A percentile compares a stretch with the other conserved stretches of the same genome.
Evolutionary conservation across 495 filamentous ascomycete genomes (phyloP).

Genomic region (Neurospora tetraspora): DNA sequence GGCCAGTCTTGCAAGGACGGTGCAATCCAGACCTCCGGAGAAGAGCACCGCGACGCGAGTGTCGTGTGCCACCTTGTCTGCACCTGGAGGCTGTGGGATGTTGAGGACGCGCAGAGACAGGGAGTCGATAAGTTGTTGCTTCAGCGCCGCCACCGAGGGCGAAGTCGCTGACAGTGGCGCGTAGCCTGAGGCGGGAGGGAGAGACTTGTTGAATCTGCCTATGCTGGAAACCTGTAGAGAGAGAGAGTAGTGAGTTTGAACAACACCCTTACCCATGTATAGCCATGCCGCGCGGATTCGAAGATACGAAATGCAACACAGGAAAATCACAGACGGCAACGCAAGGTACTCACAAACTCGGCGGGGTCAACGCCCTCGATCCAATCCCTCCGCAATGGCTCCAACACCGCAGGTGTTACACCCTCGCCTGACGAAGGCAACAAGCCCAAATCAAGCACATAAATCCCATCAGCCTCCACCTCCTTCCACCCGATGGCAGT

Average conservation of each 20-base stretch:
- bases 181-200: constrained; percentile 25
- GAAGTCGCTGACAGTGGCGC: constrained; percentile 37
- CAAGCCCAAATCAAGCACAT: constrained; percentile 45
- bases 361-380: constrained; percentile 1
- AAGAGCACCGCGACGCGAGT: constrained; percentile 74
- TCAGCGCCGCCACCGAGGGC: constrained; percentile 45
- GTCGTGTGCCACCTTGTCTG: constrained; percentile 11
- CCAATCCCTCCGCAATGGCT: constrained; percentile 14
- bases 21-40: constrained; percentile 91
- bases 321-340: neutral
- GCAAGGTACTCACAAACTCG: constrained; percentile 31
- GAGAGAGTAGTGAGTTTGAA: constrained; percentile 30
- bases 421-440: neutral
- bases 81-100: constrained; percentile 48
- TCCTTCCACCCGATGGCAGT: constrained; percentile 53
- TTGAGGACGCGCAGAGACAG: constrained; percentile 54
- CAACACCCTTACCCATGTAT: constrained; percentile 5
- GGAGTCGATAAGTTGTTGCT: constrained; percentile 51
- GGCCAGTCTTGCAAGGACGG: constrained; percentile 70
- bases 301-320: neutral
- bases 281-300: neutral
- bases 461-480: constrained; percentile 72
- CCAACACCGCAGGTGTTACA: neutral
- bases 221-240: constrained; percentile 45
- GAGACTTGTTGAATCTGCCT: constrained; percentile 49